Percentiles rank a stretch among this genome's conserved stretches.
Evolutionary conservation across 805 yeast genomes (phyloP).

Genomic region (Barnettozyma sucrosica): DNA sequence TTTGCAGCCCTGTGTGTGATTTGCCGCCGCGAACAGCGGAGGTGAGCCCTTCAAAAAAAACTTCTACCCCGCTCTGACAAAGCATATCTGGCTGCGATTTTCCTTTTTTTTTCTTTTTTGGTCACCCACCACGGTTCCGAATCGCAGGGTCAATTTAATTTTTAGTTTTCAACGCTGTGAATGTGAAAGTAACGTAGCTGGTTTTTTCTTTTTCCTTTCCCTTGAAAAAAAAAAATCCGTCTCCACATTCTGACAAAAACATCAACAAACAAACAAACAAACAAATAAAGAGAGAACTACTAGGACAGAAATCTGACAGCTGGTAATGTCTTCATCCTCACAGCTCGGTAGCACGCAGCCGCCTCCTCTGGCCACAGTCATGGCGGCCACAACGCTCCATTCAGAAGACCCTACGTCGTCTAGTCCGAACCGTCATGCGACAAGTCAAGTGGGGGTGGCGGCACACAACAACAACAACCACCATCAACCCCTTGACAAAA

Average conservation of each 20-base stretch:
- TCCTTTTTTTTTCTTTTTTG: too few species aligned
- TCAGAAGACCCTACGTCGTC: constrained; percentile 20
- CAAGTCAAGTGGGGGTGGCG: background rate
- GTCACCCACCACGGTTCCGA: background rate
- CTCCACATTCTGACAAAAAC: background rate
- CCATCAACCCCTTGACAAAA: background rate
- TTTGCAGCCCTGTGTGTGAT: background rate
- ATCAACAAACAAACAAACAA: background rate
- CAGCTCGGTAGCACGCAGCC: constrained; percentile 2
- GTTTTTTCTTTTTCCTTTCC: too few species aligned
- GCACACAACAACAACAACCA: too few species aligned
- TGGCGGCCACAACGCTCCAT: constrained; percentile 15
- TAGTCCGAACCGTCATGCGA: background rate
- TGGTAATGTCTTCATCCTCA: constrained; percentile 1
- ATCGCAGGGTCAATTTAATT: too few species aligned
- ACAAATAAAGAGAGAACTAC: too few species aligned
- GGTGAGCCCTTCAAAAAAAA: too few species aligned
- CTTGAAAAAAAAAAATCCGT: background rate
- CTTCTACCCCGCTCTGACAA: constrained; percentile 3
- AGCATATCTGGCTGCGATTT: background rate
- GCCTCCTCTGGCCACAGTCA: constrained; percentile 10
- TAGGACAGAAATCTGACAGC: background rate
- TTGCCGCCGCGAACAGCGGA: too few species aligned
- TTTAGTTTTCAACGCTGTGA: too few species aligned
- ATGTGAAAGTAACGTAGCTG: too few species aligned